These are phyloP conservation scores for Senna tora DNA, from an alignment of 306 rosid species.

Conservation along the genomic window DNA sequence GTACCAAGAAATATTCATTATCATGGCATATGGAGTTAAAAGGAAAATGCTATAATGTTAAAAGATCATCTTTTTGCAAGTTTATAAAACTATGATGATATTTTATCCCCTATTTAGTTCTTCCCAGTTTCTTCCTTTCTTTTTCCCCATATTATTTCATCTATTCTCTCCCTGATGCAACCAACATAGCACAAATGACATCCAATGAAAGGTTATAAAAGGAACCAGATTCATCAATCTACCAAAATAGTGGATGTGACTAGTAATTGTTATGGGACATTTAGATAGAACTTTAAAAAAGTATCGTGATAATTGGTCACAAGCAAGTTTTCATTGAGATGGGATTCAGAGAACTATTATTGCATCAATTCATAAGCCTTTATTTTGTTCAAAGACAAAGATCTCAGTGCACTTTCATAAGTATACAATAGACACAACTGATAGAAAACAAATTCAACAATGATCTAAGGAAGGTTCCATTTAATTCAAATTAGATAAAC, in stretches of 20 bases:
- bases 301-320: not conserved
- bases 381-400: too few relatives aligned
- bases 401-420: too few relatives aligned
- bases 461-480: too few relatives aligned
- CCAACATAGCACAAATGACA: slow-evolving; percentile 10
- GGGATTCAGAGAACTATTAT: too few relatives aligned
- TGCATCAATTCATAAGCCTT: too few relatives aligned
- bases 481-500: too few relatives aligned
- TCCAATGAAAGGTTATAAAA: slow-evolving; percentile 25
- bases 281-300: not conserved
- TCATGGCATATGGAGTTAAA: too few relatives aligned
- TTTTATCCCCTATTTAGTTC: slow-evolving; percentile 3
- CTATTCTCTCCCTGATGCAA: not conserved
- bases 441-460: too few relatives aligned
- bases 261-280: not conserved
- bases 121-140: not conserved
- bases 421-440: too few relatives aligned
- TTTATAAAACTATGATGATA: not conserved
- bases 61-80: slow-evolving; percentile 8
- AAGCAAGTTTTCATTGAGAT: slow-evolving; percentile 4
- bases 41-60: not conserved
- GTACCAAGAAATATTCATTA: not conserved
- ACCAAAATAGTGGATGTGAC: not conserved
- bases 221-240: not conserved
- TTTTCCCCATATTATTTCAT: slow-evolving; percentile 13